Conservation (phyloP, 768 basidiomycete genomes). For the Suillus brevipes region DNA sequence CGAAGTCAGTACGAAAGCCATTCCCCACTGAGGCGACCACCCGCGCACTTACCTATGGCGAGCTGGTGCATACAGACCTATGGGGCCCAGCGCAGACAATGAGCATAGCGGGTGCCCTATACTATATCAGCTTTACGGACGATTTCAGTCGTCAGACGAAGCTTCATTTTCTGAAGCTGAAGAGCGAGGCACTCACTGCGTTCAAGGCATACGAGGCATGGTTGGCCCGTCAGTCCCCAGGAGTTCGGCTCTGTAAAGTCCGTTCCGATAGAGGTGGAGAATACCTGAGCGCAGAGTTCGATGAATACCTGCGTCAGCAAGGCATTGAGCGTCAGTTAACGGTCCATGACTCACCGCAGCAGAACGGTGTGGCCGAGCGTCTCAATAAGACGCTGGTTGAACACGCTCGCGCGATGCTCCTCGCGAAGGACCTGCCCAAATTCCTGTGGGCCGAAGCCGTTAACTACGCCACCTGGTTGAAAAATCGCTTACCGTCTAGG, state of each 20-base stretch:
- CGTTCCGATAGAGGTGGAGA: slow-evolving; percentile 31
- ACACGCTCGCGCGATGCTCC: slow-evolving; percentile 21
- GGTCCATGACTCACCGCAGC: slow-evolving; percentile 32
- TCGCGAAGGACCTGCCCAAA: slow-evolving; percentile 21
- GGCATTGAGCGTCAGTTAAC: slow-evolving; percentile 35
- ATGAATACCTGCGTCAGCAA: slow-evolving; percentile 12
- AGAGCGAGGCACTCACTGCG: too few species aligned
- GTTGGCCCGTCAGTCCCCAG: background rate
- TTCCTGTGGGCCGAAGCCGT: slow-evolving; percentile 21
- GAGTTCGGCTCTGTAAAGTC: background rate
- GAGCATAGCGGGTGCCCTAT: slow-evolving; percentile 17
- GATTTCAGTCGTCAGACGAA: background rate
- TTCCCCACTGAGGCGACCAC: slow-evolving; percentile 19
- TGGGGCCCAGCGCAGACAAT: slow-evolving; percentile 2
- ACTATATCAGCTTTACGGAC: slow-evolving; percentile 18
- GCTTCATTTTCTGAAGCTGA: too few species aligned
- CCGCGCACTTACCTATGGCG: background rate
- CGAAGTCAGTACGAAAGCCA: slow-evolving; percentile 23
- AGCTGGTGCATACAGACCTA: slow-evolving; percentile 10
- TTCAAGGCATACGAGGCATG: slow-evolving; percentile 14
- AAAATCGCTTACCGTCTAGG: slow-evolving; percentile 33
- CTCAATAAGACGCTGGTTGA: slow-evolving; percentile 29
- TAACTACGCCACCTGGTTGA: slow-evolving; percentile 35
- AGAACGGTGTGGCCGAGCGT: slow-evolving; percentile 34
- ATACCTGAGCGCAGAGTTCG: slow-evolving; percentile 25